These are phyloP conservation scores for Corylus heterophylla DNA, from an alignment of 306 rosid species.

Conservation along the genomic window DNA sequence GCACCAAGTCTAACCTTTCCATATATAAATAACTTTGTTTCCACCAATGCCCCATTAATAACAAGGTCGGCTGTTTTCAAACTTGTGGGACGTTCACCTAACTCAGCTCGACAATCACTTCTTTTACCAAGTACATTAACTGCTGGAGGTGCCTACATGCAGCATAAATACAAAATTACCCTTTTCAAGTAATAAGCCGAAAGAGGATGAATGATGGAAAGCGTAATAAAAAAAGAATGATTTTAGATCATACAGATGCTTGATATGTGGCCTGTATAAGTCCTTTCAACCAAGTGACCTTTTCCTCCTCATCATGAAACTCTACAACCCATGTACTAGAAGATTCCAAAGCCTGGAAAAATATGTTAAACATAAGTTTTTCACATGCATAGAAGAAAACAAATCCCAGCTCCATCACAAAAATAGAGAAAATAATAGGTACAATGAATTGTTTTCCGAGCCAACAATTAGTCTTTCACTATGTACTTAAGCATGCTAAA, in stretches of 20 bases:
- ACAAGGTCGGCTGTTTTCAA: constrained; percentile 73
- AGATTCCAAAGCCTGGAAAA: constrained; percentile 77
- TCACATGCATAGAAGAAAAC: constrained; percentile 1
- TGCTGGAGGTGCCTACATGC: constrained; percentile 64
- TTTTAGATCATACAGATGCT: constrained; percentile 74
- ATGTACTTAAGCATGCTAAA: background rate
- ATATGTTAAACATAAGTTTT: background rate
- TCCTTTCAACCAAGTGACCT: constrained; percentile 70
- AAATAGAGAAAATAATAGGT: constrained; percentile 5
- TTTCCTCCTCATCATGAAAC: constrained; percentile 71
- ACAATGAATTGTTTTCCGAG: background rate
- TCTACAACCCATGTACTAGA: constrained; percentile 88
- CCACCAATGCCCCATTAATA: constrained; percentile 78
- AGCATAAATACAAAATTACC: constrained; percentile 30
- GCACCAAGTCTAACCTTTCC: constrained; percentile 69
- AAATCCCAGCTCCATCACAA: constrained; percentile 12
- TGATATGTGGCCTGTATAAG: constrained; percentile 89
- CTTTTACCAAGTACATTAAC: constrained; percentile 55
- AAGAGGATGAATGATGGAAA: constrained; percentile 15
- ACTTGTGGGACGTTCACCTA: constrained; percentile 37
- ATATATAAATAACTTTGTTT: constrained; percentile 70
- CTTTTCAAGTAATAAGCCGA: constrained; percentile 11
- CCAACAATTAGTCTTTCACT: background rate
- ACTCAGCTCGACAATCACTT: constrained; percentile 37
- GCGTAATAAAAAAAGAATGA: constrained; percentile 2